These are phyloP conservation scores for Penicillium ochrochloron DNA, from an alignment of 495 filamentous ascomycete genomes.

Conservation along the genomic window DNA sequence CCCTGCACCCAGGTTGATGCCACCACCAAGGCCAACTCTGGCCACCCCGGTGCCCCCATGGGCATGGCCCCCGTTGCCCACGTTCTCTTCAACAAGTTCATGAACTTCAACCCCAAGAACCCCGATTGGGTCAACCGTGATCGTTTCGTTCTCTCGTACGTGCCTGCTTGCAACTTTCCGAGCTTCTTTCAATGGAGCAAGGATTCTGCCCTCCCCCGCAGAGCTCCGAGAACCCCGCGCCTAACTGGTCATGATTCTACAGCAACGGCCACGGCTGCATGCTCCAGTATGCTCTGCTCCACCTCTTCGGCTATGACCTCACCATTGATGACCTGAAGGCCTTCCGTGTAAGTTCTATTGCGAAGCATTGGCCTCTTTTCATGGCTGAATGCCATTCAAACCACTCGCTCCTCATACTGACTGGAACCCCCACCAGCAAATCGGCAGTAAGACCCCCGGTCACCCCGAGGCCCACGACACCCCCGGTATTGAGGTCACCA, in stretches of 20 bases:
- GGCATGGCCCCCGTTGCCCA: conserved; percentile 97
- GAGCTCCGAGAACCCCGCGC: conserved; percentile 6
- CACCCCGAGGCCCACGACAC: conserved; percentile 98
- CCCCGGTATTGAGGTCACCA: conserved; percentile 96
- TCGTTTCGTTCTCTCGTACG: conserved; percentile 98
- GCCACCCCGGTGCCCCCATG: conserved; percentile 99
- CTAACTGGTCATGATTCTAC: conserved; percentile 23
- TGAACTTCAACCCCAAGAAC: conserved; percentile 99
- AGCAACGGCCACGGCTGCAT: conserved; percentile 99
- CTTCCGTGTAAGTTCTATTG: conserved; percentile 79
- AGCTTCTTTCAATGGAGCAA: not conserved
- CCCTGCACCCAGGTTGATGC: conserved; percentile 81
- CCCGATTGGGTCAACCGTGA: conserved; percentile 96
- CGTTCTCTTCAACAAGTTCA: conserved; percentile 98
- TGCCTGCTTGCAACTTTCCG: conserved; percentile 28
- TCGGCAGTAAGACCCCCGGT: conserved; percentile 94
- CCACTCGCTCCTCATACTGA: conserved; percentile 1
- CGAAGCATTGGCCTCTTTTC: not conserved
- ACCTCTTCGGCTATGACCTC: conserved; percentile 90
- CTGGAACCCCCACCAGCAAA: conserved; percentile 49
- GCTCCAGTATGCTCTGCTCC: conserved; percentile 98
- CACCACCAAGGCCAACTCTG: conserved; percentile 92
- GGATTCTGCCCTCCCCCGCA: not conserved
- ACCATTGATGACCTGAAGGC: conserved; percentile 88
- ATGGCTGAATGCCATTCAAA: not conserved